phyloP scores from a whole-genome alignment of 139 green algal species.

The Ulvella scutata region DNA sequence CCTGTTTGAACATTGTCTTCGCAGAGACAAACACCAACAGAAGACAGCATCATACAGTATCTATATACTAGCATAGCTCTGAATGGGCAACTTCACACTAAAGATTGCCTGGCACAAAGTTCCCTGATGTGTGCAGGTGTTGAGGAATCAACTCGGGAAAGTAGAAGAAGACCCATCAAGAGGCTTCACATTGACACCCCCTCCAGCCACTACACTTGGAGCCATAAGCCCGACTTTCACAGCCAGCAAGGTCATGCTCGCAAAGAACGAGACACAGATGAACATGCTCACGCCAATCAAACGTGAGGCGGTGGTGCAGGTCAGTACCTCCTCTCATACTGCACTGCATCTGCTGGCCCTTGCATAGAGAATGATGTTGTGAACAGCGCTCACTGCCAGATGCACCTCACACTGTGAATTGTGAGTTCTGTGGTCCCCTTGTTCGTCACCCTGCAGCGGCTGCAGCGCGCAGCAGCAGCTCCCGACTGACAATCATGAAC shows the following conservation, averaged over 20 bases:
- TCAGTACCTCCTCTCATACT: not conserved
- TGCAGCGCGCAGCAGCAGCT: not conserved
- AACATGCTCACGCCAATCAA: constrained; percentile 64
- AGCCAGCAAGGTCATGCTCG: constrained; percentile 21
- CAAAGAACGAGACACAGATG: constrained; percentile 63
- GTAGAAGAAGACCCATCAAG: not conserved
- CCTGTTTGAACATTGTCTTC: no score
- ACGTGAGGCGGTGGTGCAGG: constrained; percentile 34
- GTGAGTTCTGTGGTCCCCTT: constrained; percentile 3
- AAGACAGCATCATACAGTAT: no score
- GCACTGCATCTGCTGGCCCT: no score
- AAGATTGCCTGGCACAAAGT: no score
- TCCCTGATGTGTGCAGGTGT: no score
- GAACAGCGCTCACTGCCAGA: not conserved
- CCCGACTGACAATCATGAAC: no score
- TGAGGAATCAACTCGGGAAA: not conserved
- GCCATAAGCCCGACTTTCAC: not conserved
- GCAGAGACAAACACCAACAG: no score
- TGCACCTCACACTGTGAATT: not conserved
- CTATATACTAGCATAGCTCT: no score
- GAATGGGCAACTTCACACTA: no score
- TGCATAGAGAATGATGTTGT: constrained; percentile 37
- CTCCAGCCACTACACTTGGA: not conserved
- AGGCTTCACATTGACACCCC: not conserved
- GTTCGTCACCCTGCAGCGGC: constrained; percentile 38